phyloP scores from a whole-genome alignment of 148 eudicot species.

The Nyssa sinensis region DNA sequence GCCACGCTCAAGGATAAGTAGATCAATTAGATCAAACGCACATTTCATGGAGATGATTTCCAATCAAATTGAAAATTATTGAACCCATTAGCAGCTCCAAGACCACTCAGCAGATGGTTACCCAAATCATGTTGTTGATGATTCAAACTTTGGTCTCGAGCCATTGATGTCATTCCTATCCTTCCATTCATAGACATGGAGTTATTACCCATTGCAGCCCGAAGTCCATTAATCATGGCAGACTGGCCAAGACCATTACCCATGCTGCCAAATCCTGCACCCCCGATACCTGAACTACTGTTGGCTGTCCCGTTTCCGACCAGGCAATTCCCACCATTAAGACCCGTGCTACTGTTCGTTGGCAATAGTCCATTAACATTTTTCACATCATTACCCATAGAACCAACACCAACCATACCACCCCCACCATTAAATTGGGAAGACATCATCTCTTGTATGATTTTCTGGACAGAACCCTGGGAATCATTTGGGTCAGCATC shows the following conservation, averaged over 20 bases:
- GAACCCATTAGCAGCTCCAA: slow-evolving; percentile 73
- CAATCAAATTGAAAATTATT: slow-evolving; percentile 70
- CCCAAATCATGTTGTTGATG: slow-evolving; percentile 69
- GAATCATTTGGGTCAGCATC: slow-evolving; percentile 63
- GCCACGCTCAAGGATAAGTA: background rate
- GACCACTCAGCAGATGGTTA: slow-evolving; percentile 62
- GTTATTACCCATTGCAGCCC: slow-evolving; percentile 58
- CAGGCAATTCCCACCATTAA: slow-evolving; percentile 42
- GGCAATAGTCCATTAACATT: slow-evolving; percentile 54
- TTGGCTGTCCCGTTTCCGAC: slow-evolving; percentile 48
- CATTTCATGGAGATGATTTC: slow-evolving; percentile 59
- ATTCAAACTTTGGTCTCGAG: slow-evolving; percentile 56
- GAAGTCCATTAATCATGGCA: slow-evolving; percentile 63
- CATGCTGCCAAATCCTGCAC: slow-evolving; percentile 49
- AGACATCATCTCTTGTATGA: slow-evolving; percentile 81
- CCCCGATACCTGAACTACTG: slow-evolving; percentile 37
- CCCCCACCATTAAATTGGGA: slow-evolving; percentile 51
- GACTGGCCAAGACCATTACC: slow-evolving; percentile 58
- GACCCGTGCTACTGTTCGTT: slow-evolving; percentile 25
- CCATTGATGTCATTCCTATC: slow-evolving; percentile 47
- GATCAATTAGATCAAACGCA: background rate
- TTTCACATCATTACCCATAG: slow-evolving; percentile 63
- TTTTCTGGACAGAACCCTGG: slow-evolving; percentile 85
- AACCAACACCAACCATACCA: slow-evolving; percentile 46
- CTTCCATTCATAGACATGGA: slow-evolving; percentile 66